Evolutionary conservation across 2,329 filamentous ascomycete genomes (phyloP).

Genomic region (Monilinia aucupariae): DNA sequence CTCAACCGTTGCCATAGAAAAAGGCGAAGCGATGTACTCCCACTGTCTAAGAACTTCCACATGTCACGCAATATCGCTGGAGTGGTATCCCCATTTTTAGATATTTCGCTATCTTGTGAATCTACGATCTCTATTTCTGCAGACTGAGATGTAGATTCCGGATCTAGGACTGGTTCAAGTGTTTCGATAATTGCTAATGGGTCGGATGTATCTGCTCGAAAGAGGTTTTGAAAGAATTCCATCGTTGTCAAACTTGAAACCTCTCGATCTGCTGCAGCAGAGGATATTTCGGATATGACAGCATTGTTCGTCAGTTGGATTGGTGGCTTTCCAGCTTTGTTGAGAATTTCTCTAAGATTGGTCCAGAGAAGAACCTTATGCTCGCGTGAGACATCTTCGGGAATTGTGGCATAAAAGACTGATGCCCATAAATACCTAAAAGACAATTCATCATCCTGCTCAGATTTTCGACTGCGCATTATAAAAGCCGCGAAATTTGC

Average conservation of each 20-base stretch:
- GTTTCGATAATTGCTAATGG: slow-evolving; percentile 84
- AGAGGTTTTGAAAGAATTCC: slow-evolving; percentile 90
- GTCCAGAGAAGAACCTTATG: slow-evolving; percentile 57
- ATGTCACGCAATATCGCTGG: slow-evolving; percentile 60
- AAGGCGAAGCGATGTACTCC: slow-evolving; percentile 74
- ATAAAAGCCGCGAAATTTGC: slow-evolving; percentile 50
- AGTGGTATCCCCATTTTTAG: slow-evolving; percentile 28
- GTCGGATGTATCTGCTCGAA: slow-evolving; percentile 75
- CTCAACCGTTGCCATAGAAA: slow-evolving; percentile 89
- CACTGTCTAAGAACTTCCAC: slow-evolving; percentile 75
- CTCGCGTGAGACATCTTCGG: slow-evolving; percentile 50
- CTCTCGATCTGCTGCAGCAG: slow-evolving; percentile 79
- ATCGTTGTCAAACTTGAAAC: slow-evolving; percentile 89
- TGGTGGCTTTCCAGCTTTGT: slow-evolving; percentile 42
- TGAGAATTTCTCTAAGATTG: slow-evolving; percentile 53
- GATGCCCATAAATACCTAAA: slow-evolving; percentile 63
- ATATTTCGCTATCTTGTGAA: slow-evolving; percentile 15
- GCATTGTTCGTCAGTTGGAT: slow-evolving; percentile 75
- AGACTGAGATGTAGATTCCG: slow-evolving; percentile 47
- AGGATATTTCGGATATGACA: slow-evolving; percentile 81
- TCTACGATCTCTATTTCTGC: slow-evolving; percentile 19
- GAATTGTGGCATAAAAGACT: slow-evolving; percentile 54
- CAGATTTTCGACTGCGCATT: slow-evolving; percentile 36
- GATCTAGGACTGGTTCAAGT: slow-evolving; percentile 85
- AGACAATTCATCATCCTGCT: slow-evolving; percentile 39